Percentiles rank a stretch among this genome's conserved stretches.
Conservation (phyloP, 768 basidiomycete species). For the Tricholoma terreum region DNA sequence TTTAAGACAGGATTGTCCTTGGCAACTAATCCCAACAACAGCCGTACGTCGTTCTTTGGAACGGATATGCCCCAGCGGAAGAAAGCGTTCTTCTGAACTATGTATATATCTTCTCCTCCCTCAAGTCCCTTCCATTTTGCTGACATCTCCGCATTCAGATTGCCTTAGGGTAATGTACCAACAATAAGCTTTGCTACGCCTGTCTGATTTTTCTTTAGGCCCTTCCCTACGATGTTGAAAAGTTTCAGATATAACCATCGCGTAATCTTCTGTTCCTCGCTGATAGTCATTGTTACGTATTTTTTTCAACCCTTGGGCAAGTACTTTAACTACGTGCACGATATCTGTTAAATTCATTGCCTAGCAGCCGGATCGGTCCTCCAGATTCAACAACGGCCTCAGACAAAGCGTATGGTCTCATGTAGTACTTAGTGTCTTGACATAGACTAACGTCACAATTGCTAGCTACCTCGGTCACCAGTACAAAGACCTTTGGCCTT, state of each 20-base stretch:
- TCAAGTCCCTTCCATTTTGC: background rate
- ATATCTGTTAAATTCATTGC: background rate
- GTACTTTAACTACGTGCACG: conserved; percentile 24
- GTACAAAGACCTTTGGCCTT: conserved; percentile 42
- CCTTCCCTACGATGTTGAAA: conserved; percentile 37
- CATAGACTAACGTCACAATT: conserved; percentile 1
- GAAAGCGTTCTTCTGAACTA: conserved; percentile 67
- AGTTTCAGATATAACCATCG: conserved; percentile 52
- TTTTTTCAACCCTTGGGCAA: conserved; percentile 58
- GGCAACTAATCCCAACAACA: conserved; percentile 23
- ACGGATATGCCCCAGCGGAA: conserved; percentile 51
- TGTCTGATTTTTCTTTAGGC: conserved; percentile 32
- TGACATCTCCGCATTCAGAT: conserved; percentile 29
- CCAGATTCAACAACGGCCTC: conserved; percentile 30
- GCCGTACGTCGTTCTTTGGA: conserved; percentile 61
- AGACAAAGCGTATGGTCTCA: conserved; percentile 18
- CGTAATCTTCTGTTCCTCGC: conserved; percentile 49
- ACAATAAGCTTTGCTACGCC: background rate
- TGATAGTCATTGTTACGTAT: conserved; percentile 43
- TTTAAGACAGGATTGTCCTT: background rate
- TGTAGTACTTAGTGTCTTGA: background rate
- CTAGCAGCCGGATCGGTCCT: conserved; percentile 41
- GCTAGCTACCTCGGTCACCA: conserved; percentile 38
- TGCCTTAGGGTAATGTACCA: conserved; percentile 35
- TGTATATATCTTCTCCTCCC: conserved; percentile 19